Evolutionary conservation across 192 early-diverging fungal species (phyloP), one percentile per base, ranked within the genome.

Genomic region (Podila minutissima): DNA sequence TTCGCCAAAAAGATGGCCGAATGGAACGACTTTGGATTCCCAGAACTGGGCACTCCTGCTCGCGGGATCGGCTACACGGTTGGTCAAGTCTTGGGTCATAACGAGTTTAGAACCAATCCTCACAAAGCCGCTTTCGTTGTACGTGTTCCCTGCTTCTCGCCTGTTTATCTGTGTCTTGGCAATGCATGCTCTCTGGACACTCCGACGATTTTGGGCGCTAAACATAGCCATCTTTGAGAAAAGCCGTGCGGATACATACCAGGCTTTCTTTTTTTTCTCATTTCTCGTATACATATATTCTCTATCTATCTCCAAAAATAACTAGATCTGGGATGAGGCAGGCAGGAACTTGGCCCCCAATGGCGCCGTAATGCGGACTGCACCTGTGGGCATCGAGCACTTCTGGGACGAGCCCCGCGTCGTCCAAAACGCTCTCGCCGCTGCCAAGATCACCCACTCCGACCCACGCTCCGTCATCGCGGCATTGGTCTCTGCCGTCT

Each of bases 31-130:
- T 19, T 82, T 53, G 92, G 92, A 2, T 70, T 89, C 22, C 77
- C 73, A 0, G 85, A 85, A 55, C 41, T 90, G 0, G 76, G 81
- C 20, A 92, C 91, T 13, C 86, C 79, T n/a, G 83, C 88, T 15
- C 66, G 83, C 32, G 91, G 91, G 2, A 76, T 91, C 26, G 89
- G 89, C 0, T 63, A 37, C 15, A 90, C 88, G 17, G 87, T 86
- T 24, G 78, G 85, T 29, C 48, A 48, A 4, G 89, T 91, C 5
- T 26, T 93, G 20, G 41, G 49, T 3, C 82, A 85, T 51, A 72
- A 83, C 10, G 50, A 69, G 2, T 93, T 88, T 69, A 13, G 50
- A 29, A 48, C 20, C 11, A 82, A 88, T 62, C 91, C 92, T 5
- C 75, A 78, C 57, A n/a, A 28, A 5, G 74, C 84, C 0, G 79